Conservation (phyloP, 1,284 basidiomycete species). For the Tilletia horrida region DNA sequence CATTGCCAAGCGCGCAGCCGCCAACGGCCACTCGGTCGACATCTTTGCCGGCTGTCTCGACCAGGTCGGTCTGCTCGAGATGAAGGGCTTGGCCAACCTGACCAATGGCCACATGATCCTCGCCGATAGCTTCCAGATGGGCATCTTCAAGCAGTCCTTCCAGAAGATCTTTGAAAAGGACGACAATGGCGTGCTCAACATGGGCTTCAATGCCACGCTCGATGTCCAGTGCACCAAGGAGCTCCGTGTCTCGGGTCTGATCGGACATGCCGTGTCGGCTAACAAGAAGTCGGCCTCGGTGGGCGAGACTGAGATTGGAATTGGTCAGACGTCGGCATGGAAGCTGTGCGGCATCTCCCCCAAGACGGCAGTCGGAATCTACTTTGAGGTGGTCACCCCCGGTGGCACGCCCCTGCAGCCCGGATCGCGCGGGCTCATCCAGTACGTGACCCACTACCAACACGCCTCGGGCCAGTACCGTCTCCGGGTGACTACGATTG, state of each 20-base stretch:
- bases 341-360: slow-evolving; percentile 89
- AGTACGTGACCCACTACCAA: slow-evolving; percentile 98
- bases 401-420: slow-evolving; percentile 88
- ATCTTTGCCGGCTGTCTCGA: slow-evolving; percentile 96
- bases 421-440: slow-evolving; percentile 89
- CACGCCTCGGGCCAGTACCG: slow-evolving; percentile 91
- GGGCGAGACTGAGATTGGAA: slow-evolving; percentile 98
- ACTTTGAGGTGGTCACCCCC: slow-evolving; percentile 99
- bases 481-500: slow-evolving; percentile 91
- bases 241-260: slow-evolving; percentile 94
- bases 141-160: slow-evolving; percentile 98
- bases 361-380: slow-evolving; percentile 83
- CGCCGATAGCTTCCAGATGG: slow-evolving; percentile 95
- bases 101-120: slow-evolving; percentile 96
- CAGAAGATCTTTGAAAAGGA: slow-evolving; percentile 90
- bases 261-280: slow-evolving; percentile 93
- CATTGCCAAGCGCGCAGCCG: slow-evolving; percentile 86
- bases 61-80: slow-evolving; percentile 94
- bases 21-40: slow-evolving; percentile 92
- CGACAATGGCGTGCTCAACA: slow-evolving; percentile 83
- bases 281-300: slow-evolving; percentile 96
- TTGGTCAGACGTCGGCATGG: slow-evolving; percentile 99
- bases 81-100: slow-evolving; percentile 90
- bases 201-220: slow-evolving; percentile 99
- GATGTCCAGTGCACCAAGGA: slow-evolving; percentile 99